Percentiles rank a stretch among this genome's conserved stretches.
These are phyloP conservation scores for Malus hybrid DNA, from an alignment of 331 rosid genomes.

Conservation along the genomic window DNA sequence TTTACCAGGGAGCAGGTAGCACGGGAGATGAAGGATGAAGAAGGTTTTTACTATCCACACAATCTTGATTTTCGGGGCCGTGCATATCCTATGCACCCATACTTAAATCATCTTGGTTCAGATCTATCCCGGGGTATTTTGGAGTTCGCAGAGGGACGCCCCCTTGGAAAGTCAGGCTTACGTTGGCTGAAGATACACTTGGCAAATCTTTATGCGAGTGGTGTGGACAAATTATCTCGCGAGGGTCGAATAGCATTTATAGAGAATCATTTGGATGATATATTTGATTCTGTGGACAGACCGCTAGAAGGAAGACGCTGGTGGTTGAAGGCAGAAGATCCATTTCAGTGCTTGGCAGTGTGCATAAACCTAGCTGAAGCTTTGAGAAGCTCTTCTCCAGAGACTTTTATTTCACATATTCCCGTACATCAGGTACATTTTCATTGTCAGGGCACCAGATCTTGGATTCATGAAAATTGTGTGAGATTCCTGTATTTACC, in stretches of 20 bases:
- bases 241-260: conserved; percentile 72
- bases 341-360: conserved; percentile 89
- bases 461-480: neutral
- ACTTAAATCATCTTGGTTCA: conserved; percentile 97
- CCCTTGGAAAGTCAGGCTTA: conserved; percentile 80
- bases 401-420: conserved; percentile 71
- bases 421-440: conserved; percentile 90
- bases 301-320: conserved; percentile 90
- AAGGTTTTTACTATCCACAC: conserved; percentile 86
- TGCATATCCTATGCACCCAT: conserved; percentile 97
- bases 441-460: neutral
- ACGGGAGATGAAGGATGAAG: conserved; percentile 89
- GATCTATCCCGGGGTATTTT: conserved; percentile 85
- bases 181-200: conserved; percentile 86
- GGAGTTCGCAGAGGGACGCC: conserved; percentile 91
- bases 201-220: conserved; percentile 87
- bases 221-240: conserved; percentile 88
- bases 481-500: neutral
- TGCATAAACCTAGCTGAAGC: conserved; percentile 77
- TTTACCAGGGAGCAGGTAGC: conserved; percentile 62
- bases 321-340: conserved; percentile 99
- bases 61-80: conserved; percentile 92
- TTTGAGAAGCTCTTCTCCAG: conserved; percentile 74
- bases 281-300: conserved; percentile 83
- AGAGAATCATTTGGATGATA: conserved; percentile 81